phyloP scores from a whole-genome alignment of 768 basidiomycete species.

The Mycena crocata region DNA sequence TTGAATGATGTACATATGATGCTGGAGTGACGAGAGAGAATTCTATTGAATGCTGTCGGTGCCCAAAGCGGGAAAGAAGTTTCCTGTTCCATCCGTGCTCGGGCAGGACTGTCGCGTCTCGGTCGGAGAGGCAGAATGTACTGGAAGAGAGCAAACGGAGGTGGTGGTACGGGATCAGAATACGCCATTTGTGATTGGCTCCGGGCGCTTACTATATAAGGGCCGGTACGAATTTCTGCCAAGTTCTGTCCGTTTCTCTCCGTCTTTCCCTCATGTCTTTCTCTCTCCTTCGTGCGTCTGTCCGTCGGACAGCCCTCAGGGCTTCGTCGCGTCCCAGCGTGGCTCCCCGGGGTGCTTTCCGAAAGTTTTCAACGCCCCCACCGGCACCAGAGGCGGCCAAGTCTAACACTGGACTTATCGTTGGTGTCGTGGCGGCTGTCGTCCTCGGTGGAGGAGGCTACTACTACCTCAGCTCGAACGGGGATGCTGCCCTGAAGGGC shows the following conservation, averaged over 20 bases:
- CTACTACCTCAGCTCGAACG: constrained; percentile 64
- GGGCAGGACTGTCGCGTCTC: neutral
- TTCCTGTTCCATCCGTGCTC: constrained; percentile 10
- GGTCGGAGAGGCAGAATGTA: neutral
- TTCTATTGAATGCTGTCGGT: neutral
- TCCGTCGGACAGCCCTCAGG: constrained; percentile 57
- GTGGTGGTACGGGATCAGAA: neutral
- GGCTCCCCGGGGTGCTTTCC: constrained; percentile 55
- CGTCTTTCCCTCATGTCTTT: constrained; percentile 35
- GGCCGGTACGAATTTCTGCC: neutral
- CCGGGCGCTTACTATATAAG: neutral
- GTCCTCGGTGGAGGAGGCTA: constrained; percentile 72
- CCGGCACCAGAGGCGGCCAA: constrained; percentile 59
- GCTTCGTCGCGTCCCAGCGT: constrained; percentile 45
- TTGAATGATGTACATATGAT: too few relatives aligned
- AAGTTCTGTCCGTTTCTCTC: constrained; percentile 7
- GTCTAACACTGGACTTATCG: constrained; percentile 68
- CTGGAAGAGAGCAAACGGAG: neutral
- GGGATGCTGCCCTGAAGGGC: constrained; percentile 69
- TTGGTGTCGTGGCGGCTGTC: constrained; percentile 70
- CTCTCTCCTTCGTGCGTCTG: constrained; percentile 61
- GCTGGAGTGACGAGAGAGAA: constrained; percentile 2
- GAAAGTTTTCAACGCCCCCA: constrained; percentile 69
- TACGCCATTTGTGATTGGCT: neutral
- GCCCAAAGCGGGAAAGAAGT: constrained; percentile 25